A percentile compares a stretch with the other conserved stretches of the same genome.
Conservation (phyloP, 768 basidiomycete species). For the Kwoniella newhampshirensis region DNA sequence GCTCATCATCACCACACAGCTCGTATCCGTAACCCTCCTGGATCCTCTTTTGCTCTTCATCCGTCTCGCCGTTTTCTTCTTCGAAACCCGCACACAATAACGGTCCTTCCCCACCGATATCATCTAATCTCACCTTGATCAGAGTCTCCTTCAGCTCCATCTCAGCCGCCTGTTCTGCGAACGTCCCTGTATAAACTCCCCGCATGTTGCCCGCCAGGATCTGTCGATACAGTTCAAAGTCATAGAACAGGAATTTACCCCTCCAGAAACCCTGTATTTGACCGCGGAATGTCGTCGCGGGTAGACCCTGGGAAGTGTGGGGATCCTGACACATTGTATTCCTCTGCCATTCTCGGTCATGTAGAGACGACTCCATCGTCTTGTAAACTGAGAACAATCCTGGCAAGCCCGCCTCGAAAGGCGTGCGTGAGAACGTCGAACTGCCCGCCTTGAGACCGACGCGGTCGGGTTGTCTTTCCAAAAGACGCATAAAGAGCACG, state of each 20-base stretch:
- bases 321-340: conserved; percentile 47
- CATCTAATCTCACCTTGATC: conserved; percentile 39
- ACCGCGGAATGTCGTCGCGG: conserved; percentile 34
- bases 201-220: conserved; percentile 44
- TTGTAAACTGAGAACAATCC: conserved; percentile 18
- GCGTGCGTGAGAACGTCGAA: conserved; percentile 20
- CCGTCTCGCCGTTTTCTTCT: conserved; percentile 22
- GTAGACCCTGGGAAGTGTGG: conserved; percentile 42
- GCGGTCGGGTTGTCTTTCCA: conserved; percentile 44
- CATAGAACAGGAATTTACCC: conserved; percentile 48
- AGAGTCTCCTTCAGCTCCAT: conserved; percentile 44
- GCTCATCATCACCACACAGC: conserved; percentile 31
- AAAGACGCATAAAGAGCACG: conserved; percentile 39
- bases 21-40: conserved; percentile 44
- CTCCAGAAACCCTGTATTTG: conserved; percentile 45
- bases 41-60: conserved; percentile 29
- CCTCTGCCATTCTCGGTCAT: conserved; percentile 49
- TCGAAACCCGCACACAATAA: conserved; percentile 40
- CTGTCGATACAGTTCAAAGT: conserved; percentile 44
- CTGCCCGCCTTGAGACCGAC: conserved; percentile 26
- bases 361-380: conserved; percentile 29
- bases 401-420: conserved; percentile 18
- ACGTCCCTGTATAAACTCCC: conserved; percentile 45
- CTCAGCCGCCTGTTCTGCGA: conserved; percentile 44
- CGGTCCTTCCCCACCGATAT: conserved; percentile 45